phyloP scores from a whole-genome alignment of 1,284 basidiomycete genomes.

The Puccinia novopanici region DNA sequence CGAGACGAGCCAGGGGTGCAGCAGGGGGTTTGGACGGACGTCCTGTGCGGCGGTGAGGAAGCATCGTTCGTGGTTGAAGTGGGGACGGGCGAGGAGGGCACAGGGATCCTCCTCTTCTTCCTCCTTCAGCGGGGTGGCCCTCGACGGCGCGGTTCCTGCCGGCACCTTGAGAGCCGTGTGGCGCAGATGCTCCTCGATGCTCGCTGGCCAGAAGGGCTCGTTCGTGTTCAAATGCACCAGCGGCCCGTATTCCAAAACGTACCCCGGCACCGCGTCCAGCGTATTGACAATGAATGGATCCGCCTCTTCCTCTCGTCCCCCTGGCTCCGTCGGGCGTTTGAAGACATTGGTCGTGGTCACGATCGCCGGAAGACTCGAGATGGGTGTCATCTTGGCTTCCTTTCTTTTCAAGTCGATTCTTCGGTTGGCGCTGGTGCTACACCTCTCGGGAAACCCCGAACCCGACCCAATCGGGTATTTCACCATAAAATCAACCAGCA shows the following conservation, averaged over 20 bases:
- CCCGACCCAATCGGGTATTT: too few species aligned
- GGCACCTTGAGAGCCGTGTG: constrained; percentile 3
- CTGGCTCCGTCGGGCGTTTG: background rate
- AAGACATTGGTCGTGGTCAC: constrained; percentile 28
- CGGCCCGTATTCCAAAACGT: constrained; percentile 35
- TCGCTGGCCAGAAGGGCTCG: constrained; percentile 43
- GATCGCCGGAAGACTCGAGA: background rate
- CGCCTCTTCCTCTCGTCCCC: background rate
- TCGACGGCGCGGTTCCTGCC: too few species aligned
- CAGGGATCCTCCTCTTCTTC: constrained; percentile 6
- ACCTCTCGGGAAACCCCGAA: too few species aligned
- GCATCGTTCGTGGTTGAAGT: constrained; percentile 36
- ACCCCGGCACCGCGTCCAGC: constrained; percentile 12
- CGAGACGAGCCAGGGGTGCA: constrained; percentile 28
- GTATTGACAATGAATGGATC: constrained; percentile 24
- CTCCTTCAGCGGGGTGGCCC: background rate
- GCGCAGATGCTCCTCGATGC: constrained; percentile 24
- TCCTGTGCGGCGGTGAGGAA: constrained; percentile 24
- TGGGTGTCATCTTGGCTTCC: background rate
- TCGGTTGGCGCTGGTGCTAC: background rate
- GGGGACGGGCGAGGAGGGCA: background rate
- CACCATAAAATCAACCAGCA: too few species aligned
- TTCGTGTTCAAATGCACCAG: constrained; percentile 40
- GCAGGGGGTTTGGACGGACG: constrained; percentile 10
- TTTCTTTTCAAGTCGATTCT: background rate